phyloP scores from a whole-genome alignment of 73 alveolate species.

The Loxodes magnus region DNA sequence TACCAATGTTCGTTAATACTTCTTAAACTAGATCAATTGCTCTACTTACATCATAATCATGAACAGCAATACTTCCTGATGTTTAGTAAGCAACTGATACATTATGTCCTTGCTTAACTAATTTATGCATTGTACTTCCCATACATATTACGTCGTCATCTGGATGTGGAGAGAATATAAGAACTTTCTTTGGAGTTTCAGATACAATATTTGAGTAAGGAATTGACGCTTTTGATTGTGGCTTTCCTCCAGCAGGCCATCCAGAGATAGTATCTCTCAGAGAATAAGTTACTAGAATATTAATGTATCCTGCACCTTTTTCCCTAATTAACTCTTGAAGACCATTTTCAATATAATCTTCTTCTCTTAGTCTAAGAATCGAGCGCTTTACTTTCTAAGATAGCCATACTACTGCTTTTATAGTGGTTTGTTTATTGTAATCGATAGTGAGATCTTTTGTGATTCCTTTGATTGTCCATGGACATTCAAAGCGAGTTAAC shows the following conservation, averaged over 20 bases:
- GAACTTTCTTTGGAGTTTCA: conserved; percentile 12
- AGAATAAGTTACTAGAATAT: conserved; percentile 19
- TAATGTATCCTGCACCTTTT: conserved; percentile 24
- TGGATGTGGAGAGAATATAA: conserved; percentile 47
- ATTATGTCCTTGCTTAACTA: conserved; percentile 33
- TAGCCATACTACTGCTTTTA: conserved; percentile 43
- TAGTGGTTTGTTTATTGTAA: conserved; percentile 15
- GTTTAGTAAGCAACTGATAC: conserved; percentile 35
- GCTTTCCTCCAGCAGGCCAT: conserved; percentile 55
- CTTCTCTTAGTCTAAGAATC: conserved; percentile 20
- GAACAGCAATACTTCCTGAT: conserved; percentile 36
- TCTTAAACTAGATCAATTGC: conserved; percentile 23
- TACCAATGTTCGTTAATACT: conserved; percentile 9
- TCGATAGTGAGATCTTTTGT: conserved; percentile 19
- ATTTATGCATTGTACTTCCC: conserved; percentile 41
- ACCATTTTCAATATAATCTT: conserved; percentile 37
- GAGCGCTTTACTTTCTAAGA: conserved; percentile 20
- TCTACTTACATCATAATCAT: conserved; percentile 36
- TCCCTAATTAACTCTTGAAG: conserved; percentile 22
- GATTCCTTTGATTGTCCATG: conserved; percentile 33
- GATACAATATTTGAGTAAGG: conserved; percentile 17
- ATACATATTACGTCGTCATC: conserved; percentile 48
- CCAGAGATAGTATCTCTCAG: conserved; percentile 28
- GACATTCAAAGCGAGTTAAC: conserved; percentile 22
- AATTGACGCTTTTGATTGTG: conserved; percentile 18